Evolutionary conservation across 805 yeast species (phyloP).

Genomic region (Naumovozyma baii): DNA sequence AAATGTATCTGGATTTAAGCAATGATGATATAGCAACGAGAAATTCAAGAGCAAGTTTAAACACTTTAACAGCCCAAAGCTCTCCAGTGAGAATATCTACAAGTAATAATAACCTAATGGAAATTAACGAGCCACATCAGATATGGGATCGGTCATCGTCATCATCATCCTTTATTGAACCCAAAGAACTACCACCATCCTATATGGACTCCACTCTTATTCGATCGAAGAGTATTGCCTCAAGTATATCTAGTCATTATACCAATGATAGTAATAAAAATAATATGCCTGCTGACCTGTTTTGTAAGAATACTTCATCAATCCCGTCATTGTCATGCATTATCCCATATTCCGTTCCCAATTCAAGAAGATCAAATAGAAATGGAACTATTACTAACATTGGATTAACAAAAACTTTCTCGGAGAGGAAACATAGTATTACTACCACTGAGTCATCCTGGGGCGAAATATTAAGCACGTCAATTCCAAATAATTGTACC

Average conservation of each 20-base stretch:
- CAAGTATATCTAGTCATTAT: not conserved
- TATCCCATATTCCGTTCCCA: not conserved
- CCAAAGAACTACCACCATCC: not conserved
- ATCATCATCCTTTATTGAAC: not conserved
- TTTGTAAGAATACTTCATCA: not conserved
- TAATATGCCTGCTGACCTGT: not conserved
- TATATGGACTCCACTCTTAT: not conserved
- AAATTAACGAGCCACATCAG: not conserved
- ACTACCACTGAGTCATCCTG: not conserved
- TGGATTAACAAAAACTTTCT: slow-evolving; percentile 1
- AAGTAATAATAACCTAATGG: not conserved
- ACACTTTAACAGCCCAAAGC: not conserved
- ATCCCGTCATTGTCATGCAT: not conserved
- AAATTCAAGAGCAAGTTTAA: not conserved
- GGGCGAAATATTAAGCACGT: not conserved
- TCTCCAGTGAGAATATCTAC: not conserved
- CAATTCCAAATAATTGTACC: slow-evolving; percentile 27
- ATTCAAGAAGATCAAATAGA: not conserved
- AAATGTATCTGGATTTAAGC: too few species aligned
- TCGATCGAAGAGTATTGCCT: not conserved
- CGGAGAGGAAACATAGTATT: slow-evolving; percentile 11
- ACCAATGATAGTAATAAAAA: not conserved
- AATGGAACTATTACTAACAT: not conserved
- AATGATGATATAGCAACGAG: too few species aligned
- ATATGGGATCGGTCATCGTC: not conserved